A percentile compares a stretch with the other conserved stretches of the same genome.
phyloP scores from a whole-genome alignment of 495 filamentous ascomycete species.

The Hapsidospora chrysogenum region DNA sequence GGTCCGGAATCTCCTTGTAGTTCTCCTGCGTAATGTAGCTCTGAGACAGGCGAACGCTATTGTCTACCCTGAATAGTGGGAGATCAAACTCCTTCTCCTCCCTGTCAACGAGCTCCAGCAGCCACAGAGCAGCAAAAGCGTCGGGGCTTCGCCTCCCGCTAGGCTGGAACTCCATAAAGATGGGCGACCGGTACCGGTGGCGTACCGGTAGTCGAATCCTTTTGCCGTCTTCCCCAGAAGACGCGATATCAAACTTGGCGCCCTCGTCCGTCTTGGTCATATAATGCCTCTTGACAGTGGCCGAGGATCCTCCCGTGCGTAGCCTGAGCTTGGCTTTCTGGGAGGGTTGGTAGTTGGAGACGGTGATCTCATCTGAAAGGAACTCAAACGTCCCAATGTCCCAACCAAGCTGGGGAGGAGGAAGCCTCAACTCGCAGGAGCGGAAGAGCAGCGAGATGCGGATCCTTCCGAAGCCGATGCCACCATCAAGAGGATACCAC shows the following conservation, averaged over 20 bases:
- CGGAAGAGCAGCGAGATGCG: slow-evolving; percentile 82
- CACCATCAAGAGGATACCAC: slow-evolving; percentile 42
- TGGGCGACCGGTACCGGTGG: slow-evolving; percentile 70
- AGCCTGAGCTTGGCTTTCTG: slow-evolving; percentile 65
- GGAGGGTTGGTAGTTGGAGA: slow-evolving; percentile 35
- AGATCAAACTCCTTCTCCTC: slow-evolving; percentile 60
- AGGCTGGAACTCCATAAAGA: slow-evolving; percentile 72
- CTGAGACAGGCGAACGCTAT: slow-evolving; percentile 57
- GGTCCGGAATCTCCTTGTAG: slow-evolving; percentile 43
- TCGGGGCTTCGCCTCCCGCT: slow-evolving; percentile 50
- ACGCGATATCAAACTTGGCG: slow-evolving; percentile 45
- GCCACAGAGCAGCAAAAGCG: slow-evolving; percentile 68
- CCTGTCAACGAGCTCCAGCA: slow-evolving; percentile 68
- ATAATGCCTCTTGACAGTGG: slow-evolving; percentile 42
- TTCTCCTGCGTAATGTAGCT: slow-evolving; percentile 78
- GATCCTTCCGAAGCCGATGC: slow-evolving; percentile 69
- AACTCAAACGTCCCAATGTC: slow-evolving; percentile 93
- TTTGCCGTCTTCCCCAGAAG: slow-evolving; percentile 28
- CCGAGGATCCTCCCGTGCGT: slow-evolving; percentile 70
- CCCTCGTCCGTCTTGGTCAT: slow-evolving; percentile 36
- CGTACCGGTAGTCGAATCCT: slow-evolving; percentile 70
- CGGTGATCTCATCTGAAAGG: slow-evolving; percentile 42
- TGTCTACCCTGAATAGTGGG: slow-evolving; percentile 72
- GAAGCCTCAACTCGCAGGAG: slow-evolving; percentile 66
- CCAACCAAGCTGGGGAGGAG: slow-evolving; percentile 65